Evolutionary conservation across 192 early-diverging fungal genomes (phyloP), one percentile per base, ranked within the genome.

Genomic region (Linnemannia hyalina): DNA sequence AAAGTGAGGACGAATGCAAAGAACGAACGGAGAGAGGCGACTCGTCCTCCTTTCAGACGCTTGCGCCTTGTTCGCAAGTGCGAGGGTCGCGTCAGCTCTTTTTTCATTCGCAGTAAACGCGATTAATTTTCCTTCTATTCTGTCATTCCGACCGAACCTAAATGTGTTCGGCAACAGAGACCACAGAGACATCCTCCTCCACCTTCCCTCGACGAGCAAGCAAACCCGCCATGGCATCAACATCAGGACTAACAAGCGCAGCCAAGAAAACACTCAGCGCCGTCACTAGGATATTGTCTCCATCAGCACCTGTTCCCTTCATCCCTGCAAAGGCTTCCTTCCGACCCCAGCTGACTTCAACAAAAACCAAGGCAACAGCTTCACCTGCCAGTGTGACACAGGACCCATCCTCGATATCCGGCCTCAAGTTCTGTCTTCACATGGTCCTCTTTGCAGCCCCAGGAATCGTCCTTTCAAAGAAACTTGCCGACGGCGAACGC

Each of bases 371-470:
- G 15, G 8, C 77, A n/a, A 22, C 35, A 23, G 29, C 52, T 26
- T 70, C 76, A 23, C 15, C 68, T 40, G 38, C 49, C 49, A 52
- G 49, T 52, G 49, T 52, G 49, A 52, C 6, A 20, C 63, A 79
- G 44, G 57, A 60, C 32, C 42, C 73, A 0, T n/a, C 70, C 1
- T 86, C 84, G 1, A 86, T 86, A 72, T 78, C 84, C 18, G 84
- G 84, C 23, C 84, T 86, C 26, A 49, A 42, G 60, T 86, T 86
- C 49, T 86, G 84, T 44, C 84, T 86, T 38, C 79, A 86, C 23
- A 86, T 86, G 84, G 80, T 86, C 20, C n/a, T 52, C 7, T 86
- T 86, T 68, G 78, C 84, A 36, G 68, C 72, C 6, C 84, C 84
- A 26, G 84, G 84, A 5, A 36, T 86, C 16, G 47, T 81, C 20